These are phyloP conservation scores for Canavalia ensiformis DNA, from an alignment of 306 rosid genomes.

Conservation along the genomic window DNA sequence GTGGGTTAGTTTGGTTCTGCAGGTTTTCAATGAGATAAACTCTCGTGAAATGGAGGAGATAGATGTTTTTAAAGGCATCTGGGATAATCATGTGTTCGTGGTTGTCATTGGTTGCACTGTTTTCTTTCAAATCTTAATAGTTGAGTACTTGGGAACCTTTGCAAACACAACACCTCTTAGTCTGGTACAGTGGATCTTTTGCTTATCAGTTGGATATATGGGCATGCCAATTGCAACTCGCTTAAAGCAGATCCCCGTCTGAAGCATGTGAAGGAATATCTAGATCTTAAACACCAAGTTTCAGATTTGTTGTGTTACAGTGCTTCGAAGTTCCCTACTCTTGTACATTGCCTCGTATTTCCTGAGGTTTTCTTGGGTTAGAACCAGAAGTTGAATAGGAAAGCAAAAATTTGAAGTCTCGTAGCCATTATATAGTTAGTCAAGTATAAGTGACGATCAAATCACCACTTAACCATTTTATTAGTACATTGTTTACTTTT, in stretches of 20 bases:
- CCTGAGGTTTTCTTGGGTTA: constrained; percentile 38
- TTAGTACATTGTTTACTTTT: constrained; percentile 32
- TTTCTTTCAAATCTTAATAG: constrained; percentile 81
- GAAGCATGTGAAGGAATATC: constrained; percentile 31
- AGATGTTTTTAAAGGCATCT: constrained; percentile 80
- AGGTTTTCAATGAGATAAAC: constrained; percentile 93
- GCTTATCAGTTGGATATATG: constrained; percentile 68
- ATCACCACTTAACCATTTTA: constrained; percentile 32
- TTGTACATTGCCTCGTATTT: constrained; percentile 42
- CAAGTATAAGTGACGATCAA: constrained; percentile 28
- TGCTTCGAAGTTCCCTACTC: constrained; percentile 34
- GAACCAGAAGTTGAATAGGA: constrained; percentile 41
- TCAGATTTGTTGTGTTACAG: constrained; percentile 32
- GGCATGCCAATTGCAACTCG: constrained; percentile 85
- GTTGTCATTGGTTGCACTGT: constrained; percentile 71
- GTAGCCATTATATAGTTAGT: constrained; percentile 17
- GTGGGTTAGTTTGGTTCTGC: constrained; percentile 32
- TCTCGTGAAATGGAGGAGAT: constrained; percentile 94
- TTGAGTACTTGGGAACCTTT: constrained; percentile 85
- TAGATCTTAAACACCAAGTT: constrained; percentile 16
- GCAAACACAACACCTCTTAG: constrained; percentile 89
- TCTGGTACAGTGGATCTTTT: constrained; percentile 72
- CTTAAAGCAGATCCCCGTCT: constrained; percentile 78
- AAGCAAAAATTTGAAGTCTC: constrained; percentile 41
- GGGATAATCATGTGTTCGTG: constrained; percentile 80